These are phyloP conservation scores for Arachnomyces sp. DNA, from an alignment of 2,329 filamentous ascomycete species.

Conservation along the genomic window DNA sequence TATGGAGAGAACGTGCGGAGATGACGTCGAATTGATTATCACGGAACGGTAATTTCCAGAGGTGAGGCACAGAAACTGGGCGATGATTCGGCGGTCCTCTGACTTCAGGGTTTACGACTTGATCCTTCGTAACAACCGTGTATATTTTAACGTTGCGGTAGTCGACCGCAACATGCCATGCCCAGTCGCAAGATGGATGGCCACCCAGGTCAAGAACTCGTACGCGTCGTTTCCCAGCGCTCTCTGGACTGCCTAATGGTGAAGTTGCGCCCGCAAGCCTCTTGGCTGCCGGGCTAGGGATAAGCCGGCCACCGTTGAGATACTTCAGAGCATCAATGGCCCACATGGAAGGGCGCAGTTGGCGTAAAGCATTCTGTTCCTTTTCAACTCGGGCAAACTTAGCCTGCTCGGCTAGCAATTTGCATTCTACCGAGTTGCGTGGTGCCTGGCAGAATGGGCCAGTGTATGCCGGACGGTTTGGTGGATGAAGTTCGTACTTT, in stretches of 20 bases:
- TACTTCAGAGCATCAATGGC: conserved; percentile 54
- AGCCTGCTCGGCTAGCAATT: conserved; percentile 48
- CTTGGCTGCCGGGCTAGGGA: conserved; percentile 47
- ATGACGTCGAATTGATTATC: conserved; percentile 85
- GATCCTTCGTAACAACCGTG: conserved; percentile 72
- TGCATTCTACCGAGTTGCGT: conserved; percentile 57
- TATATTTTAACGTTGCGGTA: conserved; percentile 81
- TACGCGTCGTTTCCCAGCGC: conserved; percentile 40
- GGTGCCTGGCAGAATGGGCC: conserved; percentile 64
- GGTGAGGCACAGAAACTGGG: conserved; percentile 66
- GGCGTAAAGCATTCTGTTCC: conserved; percentile 70
- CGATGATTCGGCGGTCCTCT: conserved; percentile 82
- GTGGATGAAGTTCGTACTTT: conserved; percentile 69
- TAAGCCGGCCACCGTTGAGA: conserved; percentile 53
- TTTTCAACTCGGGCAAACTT: conserved; percentile 49
- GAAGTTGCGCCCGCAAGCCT: conserved; percentile 24
- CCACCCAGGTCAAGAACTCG: conserved; percentile 82
- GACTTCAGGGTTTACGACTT: conserved; percentile 65
- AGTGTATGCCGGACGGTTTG: conserved; percentile 64
- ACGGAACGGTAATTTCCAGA: conserved; percentile 78
- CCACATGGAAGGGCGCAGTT: conserved; percentile 57
- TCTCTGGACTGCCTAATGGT: conserved; percentile 16
- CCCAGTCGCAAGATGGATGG: conserved; percentile 83
- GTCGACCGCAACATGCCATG: conserved; percentile 82
- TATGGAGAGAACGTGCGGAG: conserved; percentile 79